A percentile compares a stretch with the other conserved stretches of the same genome.
phyloP scores from a whole-genome alignment of 768 basidiomycete genomes.

The Hebeloma cylindrosporum region DNA sequence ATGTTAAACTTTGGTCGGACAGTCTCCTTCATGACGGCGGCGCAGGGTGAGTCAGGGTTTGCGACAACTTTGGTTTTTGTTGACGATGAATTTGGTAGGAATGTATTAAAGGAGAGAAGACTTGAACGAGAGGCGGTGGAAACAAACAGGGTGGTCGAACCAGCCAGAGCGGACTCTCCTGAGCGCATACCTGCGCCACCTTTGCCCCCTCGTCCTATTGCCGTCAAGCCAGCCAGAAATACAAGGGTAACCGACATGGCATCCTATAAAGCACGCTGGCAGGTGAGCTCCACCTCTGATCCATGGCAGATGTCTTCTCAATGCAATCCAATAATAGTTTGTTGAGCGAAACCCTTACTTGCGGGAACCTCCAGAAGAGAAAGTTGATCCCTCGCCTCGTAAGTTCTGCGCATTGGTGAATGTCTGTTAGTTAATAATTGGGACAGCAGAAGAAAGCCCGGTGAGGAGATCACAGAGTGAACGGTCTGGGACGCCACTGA shows the following conservation, averaged over 20 bases:
- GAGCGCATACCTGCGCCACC: conserved; percentile 7
- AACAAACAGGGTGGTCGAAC: background rate
- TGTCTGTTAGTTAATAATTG: too few relatives aligned
- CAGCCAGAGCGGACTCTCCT: conserved; percentile 1
- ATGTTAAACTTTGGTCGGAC: conserved; percentile 51
- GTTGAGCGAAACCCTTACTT: conserved; percentile 5
- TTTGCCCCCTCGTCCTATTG: background rate
- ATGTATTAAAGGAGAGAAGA: conserved; percentile 23
- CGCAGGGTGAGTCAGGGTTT: conserved; percentile 62
- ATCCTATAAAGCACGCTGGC: conserved; percentile 21
- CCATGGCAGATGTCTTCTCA: background rate
- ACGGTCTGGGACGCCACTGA: conserved; percentile 18
- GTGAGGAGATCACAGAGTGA: too few relatives aligned
- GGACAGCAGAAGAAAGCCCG: too few relatives aligned
- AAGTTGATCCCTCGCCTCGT: background rate
- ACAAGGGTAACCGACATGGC: conserved; percentile 10
- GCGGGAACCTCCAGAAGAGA: conserved; percentile 8
- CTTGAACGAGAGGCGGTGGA: conserved; percentile 6
- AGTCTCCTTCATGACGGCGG: conserved; percentile 59
- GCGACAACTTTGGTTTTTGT: background rate
- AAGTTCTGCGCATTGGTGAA: too few relatives aligned
- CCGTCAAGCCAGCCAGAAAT: background rate
- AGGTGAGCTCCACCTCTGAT: conserved; percentile 8
- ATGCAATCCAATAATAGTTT: conserved; percentile 7
- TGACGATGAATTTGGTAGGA: conserved; percentile 31